Base-by-base conservation (phyloP, 805 yeast species). In the Ogataea nakhonphanomensis region DNA sequence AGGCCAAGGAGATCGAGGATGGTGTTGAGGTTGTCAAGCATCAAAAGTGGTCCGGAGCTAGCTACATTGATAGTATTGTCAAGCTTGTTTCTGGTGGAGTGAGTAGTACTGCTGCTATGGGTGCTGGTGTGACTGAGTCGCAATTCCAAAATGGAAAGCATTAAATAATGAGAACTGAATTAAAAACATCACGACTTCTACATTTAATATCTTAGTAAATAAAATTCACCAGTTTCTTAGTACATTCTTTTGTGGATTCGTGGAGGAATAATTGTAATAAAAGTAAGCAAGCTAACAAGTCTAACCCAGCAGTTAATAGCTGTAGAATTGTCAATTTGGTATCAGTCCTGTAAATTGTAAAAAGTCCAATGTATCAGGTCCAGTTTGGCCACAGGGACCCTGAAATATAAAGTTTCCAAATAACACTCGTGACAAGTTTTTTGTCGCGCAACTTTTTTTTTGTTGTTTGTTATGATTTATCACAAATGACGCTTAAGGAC, bases 41-140 rank as follows among this genome's bases (percentile, higher is more conserved):
- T 67, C 98, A 91, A 69, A 88, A 90, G 67, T 91, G 98, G 98
- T 88, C 96, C 30, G 98, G 98, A 62, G 98, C 98, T 23, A 95
- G 87, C 68, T 90, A 88, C 71, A 84, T 91, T 59, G 98, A 91
- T 66, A 82, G 87, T 45, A 72, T 91, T 59, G 79, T 91, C 65
- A 89, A 83, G 66, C 73, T 88, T 67, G 93, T 89, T 20, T 82
- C 93, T 41, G 97, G 97, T 57, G 98, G 98, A 70, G 84, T 90
- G 43, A 75, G 90, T 37, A 83, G 95, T 13, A 91, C 98, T 35
- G 95, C 97, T 51, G 97, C 98, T 35, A 91, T 91, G 97, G 97
- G 97, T 60, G 83, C 83, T 47, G 98, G 98, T 72, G 97, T 91
- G 52, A 91, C 98, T 40, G 98, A 91, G 71, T 95, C 85, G 53